Evolutionary conservation across 2,329 filamentous ascomycete genomes (phyloP).

Genomic region (Knufia fluminis): DNA sequence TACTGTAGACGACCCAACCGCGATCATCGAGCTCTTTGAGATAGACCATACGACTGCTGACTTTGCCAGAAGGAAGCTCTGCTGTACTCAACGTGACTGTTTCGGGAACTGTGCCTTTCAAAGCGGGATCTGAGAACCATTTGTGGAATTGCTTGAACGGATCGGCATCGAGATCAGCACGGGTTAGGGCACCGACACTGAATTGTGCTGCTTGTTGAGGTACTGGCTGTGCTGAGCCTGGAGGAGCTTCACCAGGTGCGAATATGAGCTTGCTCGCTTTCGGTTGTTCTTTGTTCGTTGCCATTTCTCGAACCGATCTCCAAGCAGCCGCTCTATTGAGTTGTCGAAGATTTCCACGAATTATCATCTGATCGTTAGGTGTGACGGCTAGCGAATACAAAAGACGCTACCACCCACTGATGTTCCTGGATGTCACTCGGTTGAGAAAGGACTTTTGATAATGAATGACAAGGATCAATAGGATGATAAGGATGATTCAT

Average conservation of each 20-base stretch:
- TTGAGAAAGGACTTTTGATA: too few relatives aligned
- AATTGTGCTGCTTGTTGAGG: constrained; percentile 67
- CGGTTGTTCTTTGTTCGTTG: background rate
- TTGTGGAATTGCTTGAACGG: constrained; percentile 78
- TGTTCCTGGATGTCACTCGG: too few relatives aligned
- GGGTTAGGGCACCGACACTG: constrained; percentile 54
- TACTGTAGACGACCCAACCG: constrained; percentile 89
- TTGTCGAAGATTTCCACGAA: background rate
- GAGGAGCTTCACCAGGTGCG: constrained; percentile 10
- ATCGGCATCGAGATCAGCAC: constrained; percentile 49
- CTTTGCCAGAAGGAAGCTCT: constrained; percentile 68
- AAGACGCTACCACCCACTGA: too few relatives aligned
- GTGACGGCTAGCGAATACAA: too few relatives aligned
- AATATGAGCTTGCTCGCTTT: constrained; percentile 27
- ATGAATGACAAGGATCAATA: background rate
- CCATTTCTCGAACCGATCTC: background rate
- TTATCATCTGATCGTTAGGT: background rate
- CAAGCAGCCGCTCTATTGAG: background rate
- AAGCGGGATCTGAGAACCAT: constrained; percentile 74
- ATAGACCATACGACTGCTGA: constrained; percentile 81
- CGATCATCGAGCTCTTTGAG: constrained; percentile 79
- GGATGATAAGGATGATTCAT: background rate
- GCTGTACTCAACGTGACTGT: constrained; percentile 83
- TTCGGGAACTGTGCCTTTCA: constrained; percentile 65
- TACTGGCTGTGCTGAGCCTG: constrained; percentile 33